Base-by-base conservation (phyloP, 2,329 filamentous ascomycete genomes). In the Ustulina deusta region DNA sequence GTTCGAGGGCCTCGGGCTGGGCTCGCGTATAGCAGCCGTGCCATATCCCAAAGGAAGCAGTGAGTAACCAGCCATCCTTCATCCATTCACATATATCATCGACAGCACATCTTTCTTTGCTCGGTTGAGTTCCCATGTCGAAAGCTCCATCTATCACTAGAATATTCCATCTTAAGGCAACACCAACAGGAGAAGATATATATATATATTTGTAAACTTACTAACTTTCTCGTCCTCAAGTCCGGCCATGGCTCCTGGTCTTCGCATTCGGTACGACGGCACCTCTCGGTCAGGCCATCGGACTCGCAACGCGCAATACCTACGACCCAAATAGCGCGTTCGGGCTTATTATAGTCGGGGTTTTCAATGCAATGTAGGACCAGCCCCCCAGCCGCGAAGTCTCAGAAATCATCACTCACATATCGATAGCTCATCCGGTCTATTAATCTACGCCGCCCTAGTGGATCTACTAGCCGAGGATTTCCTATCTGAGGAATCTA, bases 11-110 rank as follows among this genome's bases (percentile, higher is more conserved):
- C 87, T 93, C 3, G 90, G 90, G 48, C 84, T 93, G 0, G 91
- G 91, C 22, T 89, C 89, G 0, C 89, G 91, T 66, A 93, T 93
- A 72, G 90, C 90, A 22, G 87, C 86, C 20, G 87, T 92, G 5
- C 84, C 87, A 1, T 90, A 89, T 69, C 84, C 85, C 17, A 84
- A 83, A 66, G 81, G 80, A 29, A 89, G 87, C 74, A 76, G 63
- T 66, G 27, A 66, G 63, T 66, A 25, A 22, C 2, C 20, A 46
- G 7, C 27, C 5, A 20, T 13, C 34, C 25, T 32, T 27, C 20
- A n/a, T 49, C 15, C 15, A 15, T 17, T 17, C 25, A 1, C 17
- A 40, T 9, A 29, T 20, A 13, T 48, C 13, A 38, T 54, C 48
- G 11, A 29, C 40, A 55, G 3, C 36, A 61, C 32, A 22, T 3